Percentiles rank a stretch among this genome's conserved stretches.
Evolutionary conservation across 108 stramenopile genomes (phyloP).

Genomic region (Mediolabrus comicus): DNA sequence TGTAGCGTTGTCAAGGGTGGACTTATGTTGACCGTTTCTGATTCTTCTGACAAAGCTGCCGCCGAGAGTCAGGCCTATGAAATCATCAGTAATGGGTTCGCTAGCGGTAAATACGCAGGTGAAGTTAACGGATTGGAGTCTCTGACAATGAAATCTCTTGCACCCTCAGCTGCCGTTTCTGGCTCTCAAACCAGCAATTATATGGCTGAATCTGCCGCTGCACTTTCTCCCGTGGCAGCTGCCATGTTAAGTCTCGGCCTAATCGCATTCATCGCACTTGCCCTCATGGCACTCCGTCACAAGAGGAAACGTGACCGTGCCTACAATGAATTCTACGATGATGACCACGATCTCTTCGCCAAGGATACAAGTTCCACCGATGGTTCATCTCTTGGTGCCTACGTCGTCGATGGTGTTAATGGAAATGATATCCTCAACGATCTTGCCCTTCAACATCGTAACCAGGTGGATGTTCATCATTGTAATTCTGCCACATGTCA

Average conservation of each 20-base stretch:
- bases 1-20: not conserved
- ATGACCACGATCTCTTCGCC: not conserved
- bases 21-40: not conserved
- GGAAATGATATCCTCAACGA: not conserved
- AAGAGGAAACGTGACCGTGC: not conserved
- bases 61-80: not conserved
- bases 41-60: not conserved
- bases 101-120: not conserved
- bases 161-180: not conserved
- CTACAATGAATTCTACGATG: not conserved
- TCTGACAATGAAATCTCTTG: not conserved
- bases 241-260: not conserved
- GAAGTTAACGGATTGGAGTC: not conserved
- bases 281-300: not conserved
- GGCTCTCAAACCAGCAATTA: not conserved
- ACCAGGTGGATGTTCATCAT: not conserved
- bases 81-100: not conserved
- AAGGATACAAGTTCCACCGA: not conserved
- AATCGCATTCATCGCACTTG: not conserved
- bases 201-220: too few species aligned
- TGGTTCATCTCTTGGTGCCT: slow-evolving; percentile 1
- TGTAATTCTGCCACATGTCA: not conserved
- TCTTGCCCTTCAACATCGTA: not conserved
- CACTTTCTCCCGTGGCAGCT: not conserved
- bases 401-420: too few species aligned